Evolutionary conservation across 768 basidiomycete species (phyloP).

Genomic region (Kwoniella europaea): DNA sequence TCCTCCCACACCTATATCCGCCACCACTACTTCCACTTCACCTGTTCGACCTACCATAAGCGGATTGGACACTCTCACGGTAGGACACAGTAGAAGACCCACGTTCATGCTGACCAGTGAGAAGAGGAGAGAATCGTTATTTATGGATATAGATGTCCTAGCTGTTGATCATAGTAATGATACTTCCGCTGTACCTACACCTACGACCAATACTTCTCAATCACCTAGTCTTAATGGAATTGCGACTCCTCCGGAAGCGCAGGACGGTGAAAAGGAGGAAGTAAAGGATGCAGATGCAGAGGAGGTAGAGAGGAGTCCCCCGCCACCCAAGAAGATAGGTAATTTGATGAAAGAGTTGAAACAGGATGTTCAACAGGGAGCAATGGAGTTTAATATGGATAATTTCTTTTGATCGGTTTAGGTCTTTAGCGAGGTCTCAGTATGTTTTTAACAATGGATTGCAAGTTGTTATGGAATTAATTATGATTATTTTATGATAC

Average conservation of each 20-base stretch:
- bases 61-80: background rate
- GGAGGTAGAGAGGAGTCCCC: conserved; percentile 39
- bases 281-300: background rate
- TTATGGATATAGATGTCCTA: conserved; percentile 89
- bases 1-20: conserved; percentile 50
- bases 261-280: background rate
- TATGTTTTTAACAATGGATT: too few relatives aligned
- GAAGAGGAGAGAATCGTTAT: conserved; percentile 71
- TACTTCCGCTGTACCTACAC: conserved; percentile 5
- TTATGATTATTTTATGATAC: too few relatives aligned
- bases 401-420: conserved; percentile 36
- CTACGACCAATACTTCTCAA: background rate
- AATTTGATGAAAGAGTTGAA: conserved; percentile 89
- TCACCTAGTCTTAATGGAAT: background rate
- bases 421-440: too few relatives aligned
- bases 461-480: too few relatives aligned
- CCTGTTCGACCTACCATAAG: conserved; percentile 67
- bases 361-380: conserved; percentile 67
- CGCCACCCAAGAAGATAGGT: conserved; percentile 67
- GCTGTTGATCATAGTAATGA: conserved; percentile 38
- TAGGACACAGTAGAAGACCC: conserved; percentile 30
- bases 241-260: conserved; percentile 15
- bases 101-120: conserved; percentile 49
- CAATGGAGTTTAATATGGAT: conserved; percentile 55
- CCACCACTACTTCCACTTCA: conserved; percentile 69